A percentile compares a stretch with the other conserved stretches of the same genome.
Conservation (phyloP, 2,329 filamentous ascomycete species). For the Monilinia vaccinii-corymbosi region DNA sequence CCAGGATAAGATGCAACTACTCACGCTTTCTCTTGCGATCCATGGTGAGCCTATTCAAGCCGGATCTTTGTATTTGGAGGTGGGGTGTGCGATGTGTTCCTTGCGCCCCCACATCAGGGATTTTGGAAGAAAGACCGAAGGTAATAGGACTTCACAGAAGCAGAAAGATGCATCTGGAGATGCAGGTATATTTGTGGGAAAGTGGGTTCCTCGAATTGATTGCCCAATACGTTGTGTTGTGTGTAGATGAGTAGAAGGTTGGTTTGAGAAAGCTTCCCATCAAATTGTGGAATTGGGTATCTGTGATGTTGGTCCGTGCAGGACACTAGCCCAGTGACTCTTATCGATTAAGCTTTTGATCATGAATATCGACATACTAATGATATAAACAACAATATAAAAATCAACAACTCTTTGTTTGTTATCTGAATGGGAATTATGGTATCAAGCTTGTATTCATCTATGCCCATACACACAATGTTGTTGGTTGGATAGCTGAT, state of each 20-base stretch:
- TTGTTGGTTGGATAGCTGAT: neutral
- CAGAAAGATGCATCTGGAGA: conserved; percentile 31
- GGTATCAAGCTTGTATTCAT: neutral
- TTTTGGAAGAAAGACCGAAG: conserved; percentile 28
- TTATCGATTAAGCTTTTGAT: neutral
- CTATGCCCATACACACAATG: no score
- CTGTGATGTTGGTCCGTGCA: neutral
- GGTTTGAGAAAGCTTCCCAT: conserved; percentile 1
- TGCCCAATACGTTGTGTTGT: neutral
- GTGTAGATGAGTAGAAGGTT: neutral
- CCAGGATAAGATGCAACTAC: conserved; percentile 19
- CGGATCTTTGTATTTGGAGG: conserved; percentile 15
- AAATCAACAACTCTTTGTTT: no score
- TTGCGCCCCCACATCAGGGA: conserved; percentile 30
- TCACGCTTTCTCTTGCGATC: conserved; percentile 57
- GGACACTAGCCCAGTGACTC: neutral
- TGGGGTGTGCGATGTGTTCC: conserved; percentile 21
- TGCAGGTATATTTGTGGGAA: neutral
- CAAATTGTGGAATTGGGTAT: neutral
- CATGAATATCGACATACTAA: neutral
- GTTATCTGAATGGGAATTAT: neutral
- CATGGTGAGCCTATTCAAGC: conserved; percentile 35
- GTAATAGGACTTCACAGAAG: conserved; percentile 25
- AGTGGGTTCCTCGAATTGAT: neutral
- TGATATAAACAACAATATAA: no score